These are phyloP conservation scores for Gossypium australe DNA, from an alignment of 345 rosid genomes.

Conservation along the genomic window DNA sequence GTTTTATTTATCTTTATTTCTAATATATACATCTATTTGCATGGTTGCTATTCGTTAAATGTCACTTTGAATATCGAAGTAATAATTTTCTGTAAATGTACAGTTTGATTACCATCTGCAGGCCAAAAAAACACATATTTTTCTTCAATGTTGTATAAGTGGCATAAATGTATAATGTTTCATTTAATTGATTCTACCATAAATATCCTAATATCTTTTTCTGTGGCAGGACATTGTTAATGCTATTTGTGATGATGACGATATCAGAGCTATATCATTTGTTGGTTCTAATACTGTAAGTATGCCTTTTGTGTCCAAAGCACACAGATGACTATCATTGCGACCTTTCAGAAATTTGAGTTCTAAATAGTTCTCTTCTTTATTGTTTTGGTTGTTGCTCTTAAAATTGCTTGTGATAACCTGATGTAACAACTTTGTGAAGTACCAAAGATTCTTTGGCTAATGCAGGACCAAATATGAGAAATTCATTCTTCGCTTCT, in stretches of 20 bases:
- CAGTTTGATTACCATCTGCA: neutral
- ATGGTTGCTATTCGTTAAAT: neutral
- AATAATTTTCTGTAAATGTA: neutral
- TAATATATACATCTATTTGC: neutral
- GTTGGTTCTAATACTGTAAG: conserved; percentile 95
- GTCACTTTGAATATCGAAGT: neutral
- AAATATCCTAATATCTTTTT: conserved; percentile 4
- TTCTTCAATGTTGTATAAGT: neutral
- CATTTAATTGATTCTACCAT: neutral
- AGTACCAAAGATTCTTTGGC: neutral
- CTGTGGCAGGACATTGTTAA: conserved; percentile 73
- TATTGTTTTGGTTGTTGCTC: neutral
- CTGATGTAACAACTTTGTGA: neutral
- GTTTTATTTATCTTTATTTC: neutral
- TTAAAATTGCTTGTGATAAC: neutral
- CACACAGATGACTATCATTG: neutral
- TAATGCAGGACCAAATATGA: neutral
- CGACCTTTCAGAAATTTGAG: neutral
- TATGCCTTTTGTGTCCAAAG: conserved; percentile 8
- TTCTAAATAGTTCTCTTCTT: neutral
- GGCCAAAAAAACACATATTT: neutral
- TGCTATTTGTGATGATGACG: conserved; percentile 84
- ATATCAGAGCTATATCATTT: conserved; percentile 84
- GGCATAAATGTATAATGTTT: neutral
- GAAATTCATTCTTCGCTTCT: neutral